Evolutionary conservation across 148 eudicot genomes (phyloP), one percentile per base, ranked within the genome.

Genomic region (Diospyros kaki): DNA sequence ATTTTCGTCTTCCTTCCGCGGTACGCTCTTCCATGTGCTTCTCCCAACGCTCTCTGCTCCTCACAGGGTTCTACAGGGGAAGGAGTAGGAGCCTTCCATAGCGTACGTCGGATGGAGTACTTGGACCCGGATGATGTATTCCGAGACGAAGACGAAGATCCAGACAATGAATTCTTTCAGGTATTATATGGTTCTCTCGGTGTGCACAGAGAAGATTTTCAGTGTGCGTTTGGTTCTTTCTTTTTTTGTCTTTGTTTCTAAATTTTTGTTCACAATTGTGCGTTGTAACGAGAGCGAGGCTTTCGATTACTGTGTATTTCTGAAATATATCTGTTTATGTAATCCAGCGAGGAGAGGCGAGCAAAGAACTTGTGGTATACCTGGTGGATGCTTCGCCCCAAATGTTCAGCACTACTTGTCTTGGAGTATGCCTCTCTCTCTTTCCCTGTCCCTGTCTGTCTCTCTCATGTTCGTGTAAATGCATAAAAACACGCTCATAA

Each of bases 331-430:
- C 28, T 28, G 28, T 28, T 28, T 28, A 71, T 41, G 10, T 7
- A 9, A 63, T 59, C 6, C 79, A 92, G 97, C 89, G 73, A 51
- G 86, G 76, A 68, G 89, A 88, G 59, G 65, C 93, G 48, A 92
- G 71, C 73, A 95, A 95, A 66, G 98, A 92, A 64, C 73, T 85
- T 59, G 83, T 82, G 80, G 98, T 90, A 44, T 95, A 90, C 78
- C 69, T 95, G 69, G 87, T 95, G 17, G 98, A 95, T 71, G 97
- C 96, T 86, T 95, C 97, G 46, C 98, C 98, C 28, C 92, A 92
- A 76, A 92, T 95, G 97, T 88, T 92, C 78, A 64, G 54, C 84
- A 68, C 90, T 79, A 73, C 88, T 58, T 85, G 81, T 64, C 82
- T 70, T 54, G 79, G 78, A 80, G 98, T 94, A 42, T 68, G 81